These are phyloP conservation scores for Dysphania ambrosioides DNA, from an alignment of 148 eudicot genomes.

Conservation along the genomic window DNA sequence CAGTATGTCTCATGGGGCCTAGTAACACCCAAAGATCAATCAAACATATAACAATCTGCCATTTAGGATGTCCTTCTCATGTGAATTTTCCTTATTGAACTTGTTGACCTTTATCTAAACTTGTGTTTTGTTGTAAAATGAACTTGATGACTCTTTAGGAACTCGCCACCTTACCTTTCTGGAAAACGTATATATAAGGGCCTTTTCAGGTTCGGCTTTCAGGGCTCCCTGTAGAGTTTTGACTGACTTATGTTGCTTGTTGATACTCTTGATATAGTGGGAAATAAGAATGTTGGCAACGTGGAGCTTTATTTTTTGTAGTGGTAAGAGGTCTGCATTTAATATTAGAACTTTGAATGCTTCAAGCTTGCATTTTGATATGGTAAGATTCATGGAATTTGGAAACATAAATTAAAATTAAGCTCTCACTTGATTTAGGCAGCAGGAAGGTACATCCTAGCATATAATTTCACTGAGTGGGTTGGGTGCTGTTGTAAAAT, in stretches of 20 bases:
- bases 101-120: neutral
- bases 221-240: neutral
- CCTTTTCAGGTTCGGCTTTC: neutral
- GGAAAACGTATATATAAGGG: neutral
- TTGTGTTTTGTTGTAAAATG: neutral
- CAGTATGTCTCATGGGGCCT: too few species aligned
- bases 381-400: neutral
- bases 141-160: neutral
- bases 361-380: neutral
- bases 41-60: neutral
- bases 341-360: neutral
- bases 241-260: neutral
- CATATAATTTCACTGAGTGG: neutral
- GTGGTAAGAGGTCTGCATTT: neutral
- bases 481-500: neutral
- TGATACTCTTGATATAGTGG: too few species aligned
- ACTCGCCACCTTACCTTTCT: neutral
- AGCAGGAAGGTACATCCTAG: neutral
- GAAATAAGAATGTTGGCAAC: neutral
- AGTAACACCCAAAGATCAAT: too few species aligned
- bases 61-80: neutral
- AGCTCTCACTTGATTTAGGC: neutral
- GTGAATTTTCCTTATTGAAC: neutral
- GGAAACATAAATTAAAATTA: neutral
- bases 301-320: neutral